phyloP scores from a whole-genome alignment of 306 rosid genomes.

The Vigna hirtella region DNA sequence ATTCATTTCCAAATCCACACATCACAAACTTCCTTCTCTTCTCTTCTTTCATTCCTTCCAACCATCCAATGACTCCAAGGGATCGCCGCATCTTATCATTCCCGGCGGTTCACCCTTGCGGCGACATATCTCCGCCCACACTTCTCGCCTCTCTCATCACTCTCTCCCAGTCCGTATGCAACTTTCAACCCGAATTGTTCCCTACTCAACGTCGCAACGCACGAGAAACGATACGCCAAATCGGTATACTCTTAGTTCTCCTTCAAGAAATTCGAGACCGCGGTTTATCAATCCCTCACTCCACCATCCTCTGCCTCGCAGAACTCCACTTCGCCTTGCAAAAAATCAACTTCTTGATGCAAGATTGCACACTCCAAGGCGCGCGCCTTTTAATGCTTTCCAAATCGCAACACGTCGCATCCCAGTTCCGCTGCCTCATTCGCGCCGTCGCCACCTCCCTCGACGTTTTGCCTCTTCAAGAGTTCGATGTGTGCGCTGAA shows the following conservation, averaged over 20 bases:
- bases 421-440: constrained; percentile 53
- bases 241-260: constrained; percentile 56
- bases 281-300: background rate
- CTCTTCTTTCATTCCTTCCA: background rate
- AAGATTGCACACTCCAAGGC: constrained; percentile 63
- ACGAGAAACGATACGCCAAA: constrained; percentile 69
- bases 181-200: constrained; percentile 49
- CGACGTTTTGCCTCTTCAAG: constrained; percentile 65
- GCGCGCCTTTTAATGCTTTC: constrained; percentile 61
- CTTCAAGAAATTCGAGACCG: constrained; percentile 62
- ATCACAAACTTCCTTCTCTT: background rate
- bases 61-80: constrained; percentile 45
- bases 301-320: constrained; percentile 59
- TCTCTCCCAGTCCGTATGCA: constrained; percentile 59
- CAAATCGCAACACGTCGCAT: constrained; percentile 57
- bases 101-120: constrained; percentile 89
- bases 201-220: constrained; percentile 64
- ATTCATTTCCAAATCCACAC: background rate
- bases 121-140: constrained; percentile 50
- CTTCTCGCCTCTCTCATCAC: constrained; percentile 62
- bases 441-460: constrained; percentile 62
- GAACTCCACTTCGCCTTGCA: constrained; percentile 77
- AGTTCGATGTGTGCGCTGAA: constrained; percentile 53
- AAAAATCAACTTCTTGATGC: constrained; percentile 64
- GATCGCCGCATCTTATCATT: constrained; percentile 71